Evolutionary conservation across 164 flowering plant species (phyloP), one percentile per base, ranked within the genome.

Genomic region (Kalanchoe fedtschenkoi): DNA sequence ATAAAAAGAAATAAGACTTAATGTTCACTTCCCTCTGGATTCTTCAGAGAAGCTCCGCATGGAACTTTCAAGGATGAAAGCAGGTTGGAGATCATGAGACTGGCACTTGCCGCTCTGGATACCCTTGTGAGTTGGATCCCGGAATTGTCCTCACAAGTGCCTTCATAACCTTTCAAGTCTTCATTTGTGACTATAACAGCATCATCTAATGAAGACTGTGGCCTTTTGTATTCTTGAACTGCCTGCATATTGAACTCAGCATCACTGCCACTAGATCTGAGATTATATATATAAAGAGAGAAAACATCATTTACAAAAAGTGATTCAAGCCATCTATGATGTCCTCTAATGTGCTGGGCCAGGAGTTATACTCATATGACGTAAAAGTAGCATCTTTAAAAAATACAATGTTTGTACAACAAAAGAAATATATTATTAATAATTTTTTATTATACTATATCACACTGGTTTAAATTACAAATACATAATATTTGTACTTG

Each of bases 141-240:
- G 28, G 66, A 24, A 61, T 61, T 15, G 33, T 64, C 73, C 34
- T 76, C 74, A 63, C 58, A 61, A 26, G 70, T 54, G 44, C 75
- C 70, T 21, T 73, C 64, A 67, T 89, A 86, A 0, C 92, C 92
- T 75, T 86, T 92, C 21, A 89, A 78, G 67, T 89, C 92, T 14
- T 78, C 96, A 72, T 80, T 78, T 58, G 90, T 89, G 32, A 84
- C 82, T 34, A 83, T 47, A 34, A 89, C 89, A 57, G 71, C 88
- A 74, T 89, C 96, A 9, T 73, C 70, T 21, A 83, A 71, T 7
- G 78, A 72, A 61, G 80, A 74, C 11, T 34, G 66, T 17, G 61
- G 64, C 68, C 66, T 72, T 68, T 77, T 77, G 71, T 73, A 84
- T 55, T 83, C 87, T 77, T 81, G 86, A 66, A 88, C 88, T 37